Base-by-base conservation (phyloP, 768 basidiomycete genomes). In the Tremella yokohamensis region DNA sequence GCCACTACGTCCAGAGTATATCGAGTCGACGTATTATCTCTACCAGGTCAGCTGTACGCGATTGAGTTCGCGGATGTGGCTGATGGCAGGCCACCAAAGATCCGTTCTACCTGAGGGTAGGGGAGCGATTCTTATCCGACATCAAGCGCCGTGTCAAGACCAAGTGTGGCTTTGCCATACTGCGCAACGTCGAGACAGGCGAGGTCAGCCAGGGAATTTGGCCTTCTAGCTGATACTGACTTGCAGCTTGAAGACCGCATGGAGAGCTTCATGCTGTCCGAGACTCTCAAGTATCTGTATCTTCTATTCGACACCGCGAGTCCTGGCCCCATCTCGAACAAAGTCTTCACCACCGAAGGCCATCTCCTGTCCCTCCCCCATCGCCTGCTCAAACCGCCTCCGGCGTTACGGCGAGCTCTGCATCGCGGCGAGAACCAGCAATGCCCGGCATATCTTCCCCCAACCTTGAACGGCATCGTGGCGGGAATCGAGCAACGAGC, bases 21-120 rank as follows among this genome's bases (percentile, higher is more conserved):
- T 96, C 56, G 96, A 99, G 77, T 91, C 89, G 19, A 99, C 90
- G 4, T 93, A 92, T 86, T 96, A 93, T 77, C 80, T 98, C 16
- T 97, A 96, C 70, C 83, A 88, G 52, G 20, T 34, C 51, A 3
- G 13, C 29, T 37, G 25, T 25, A 52, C 8, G n/a, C 20, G 29
- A 39, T 8, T 57, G 22, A 55, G 13, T 48, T n/a, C n/a, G n/a
- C n/a, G 40, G 9, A n/a, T 47, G 60, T 58, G 58, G 24, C 8
- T 42, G 38, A 34, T 34, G 39, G 2, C 66, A 92, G 89, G 93
- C 93, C 24, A 97, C 94, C 12, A 83, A 82, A 45, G 94, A 99
- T 70, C 82, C 90, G 1, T 91, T 90, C 74, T 97, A 98, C 74
- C 83, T 98, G 1, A 85, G 91, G 58, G 85, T 98, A 8, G 94